These are phyloP conservation scores for Volutella citrinella DNA, from an alignment of 2,329 filamentous ascomycete genomes.

Conservation along the genomic window DNA sequence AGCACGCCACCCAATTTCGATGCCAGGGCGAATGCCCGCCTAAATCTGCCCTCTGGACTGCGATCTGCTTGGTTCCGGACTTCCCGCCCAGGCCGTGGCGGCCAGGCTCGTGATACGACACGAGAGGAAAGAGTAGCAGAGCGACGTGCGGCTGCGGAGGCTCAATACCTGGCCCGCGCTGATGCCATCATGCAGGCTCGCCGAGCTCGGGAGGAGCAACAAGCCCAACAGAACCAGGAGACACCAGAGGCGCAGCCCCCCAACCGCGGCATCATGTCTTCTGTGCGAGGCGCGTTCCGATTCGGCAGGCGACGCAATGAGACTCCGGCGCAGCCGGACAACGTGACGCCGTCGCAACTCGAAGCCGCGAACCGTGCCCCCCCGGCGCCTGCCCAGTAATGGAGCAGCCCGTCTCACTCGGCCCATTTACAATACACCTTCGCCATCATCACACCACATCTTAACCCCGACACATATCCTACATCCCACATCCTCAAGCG, in stretches of 20 bases:
- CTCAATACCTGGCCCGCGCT: too few species aligned
- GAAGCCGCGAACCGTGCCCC: conserved; percentile 42
- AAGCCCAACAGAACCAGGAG: conserved; percentile 5
- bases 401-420: not conserved
- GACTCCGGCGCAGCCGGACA: conserved; percentile 8
- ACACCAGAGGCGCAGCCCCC: conserved; percentile 11
- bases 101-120: too few species aligned
- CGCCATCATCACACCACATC: too few species aligned
- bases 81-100: conserved; percentile 5
- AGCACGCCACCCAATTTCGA: conserved; percentile 23
- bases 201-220: conserved; percentile 3
- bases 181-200: too few species aligned
- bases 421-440: too few species aligned
- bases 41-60: conserved; percentile 46
- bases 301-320: conserved; percentile 29
- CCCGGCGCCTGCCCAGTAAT: conserved; percentile 14
- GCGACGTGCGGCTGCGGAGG: too few species aligned
- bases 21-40: conserved; percentile 39
- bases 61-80: conserved; percentile 37
- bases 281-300: conserved; percentile 30
- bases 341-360: conserved; percentile 44
- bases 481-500: conserved; percentile 24
- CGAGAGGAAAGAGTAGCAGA: conserved; percentile 1
- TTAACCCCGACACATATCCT: too few species aligned
- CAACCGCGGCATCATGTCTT: conserved; percentile 26